Conservation (phyloP, 1,284 basidiomycete genomes). For the Hemileia vastatrix region DNA sequence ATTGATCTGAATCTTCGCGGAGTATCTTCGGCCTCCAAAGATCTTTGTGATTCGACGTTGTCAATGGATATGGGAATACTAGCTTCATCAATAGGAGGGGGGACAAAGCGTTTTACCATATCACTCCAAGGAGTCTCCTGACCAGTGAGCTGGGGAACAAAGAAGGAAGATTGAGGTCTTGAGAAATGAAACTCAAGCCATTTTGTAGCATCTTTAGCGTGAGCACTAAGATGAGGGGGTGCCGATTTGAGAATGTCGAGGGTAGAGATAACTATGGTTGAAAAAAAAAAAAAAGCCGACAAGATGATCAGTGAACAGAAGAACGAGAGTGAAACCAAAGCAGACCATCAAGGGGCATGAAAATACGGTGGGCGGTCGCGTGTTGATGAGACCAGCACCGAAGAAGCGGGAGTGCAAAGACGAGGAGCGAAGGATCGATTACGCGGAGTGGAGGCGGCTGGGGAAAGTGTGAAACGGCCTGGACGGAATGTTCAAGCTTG, state of each 20-base stretch:
- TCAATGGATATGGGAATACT: neutral
- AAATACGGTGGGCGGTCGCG: slow-evolving; percentile 4
- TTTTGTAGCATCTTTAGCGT: slow-evolving; percentile 11
- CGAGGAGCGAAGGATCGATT: slow-evolving; percentile 16
- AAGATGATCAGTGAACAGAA: neutral
- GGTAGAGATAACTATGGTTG: slow-evolving; percentile 9
- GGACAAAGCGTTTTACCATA: neutral
- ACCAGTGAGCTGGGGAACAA: slow-evolving; percentile 11
- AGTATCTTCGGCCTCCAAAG: neutral
- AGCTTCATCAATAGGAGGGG: slow-evolving; percentile 8
- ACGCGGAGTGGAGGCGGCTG: slow-evolving; percentile 2
- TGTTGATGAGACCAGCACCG: slow-evolving; percentile 5
- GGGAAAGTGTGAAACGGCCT: neutral
- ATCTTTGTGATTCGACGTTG: neutral
- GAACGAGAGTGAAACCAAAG: neutral
- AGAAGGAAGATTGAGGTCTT: neutral
- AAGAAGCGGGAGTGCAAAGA: slow-evolving; percentile 11
- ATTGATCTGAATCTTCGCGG: slow-evolving; percentile 11
- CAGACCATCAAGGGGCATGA: slow-evolving; percentile 16
- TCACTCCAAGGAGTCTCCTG: slow-evolving; percentile 6
- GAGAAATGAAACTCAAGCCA: slow-evolving; percentile 16
- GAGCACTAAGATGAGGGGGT: slow-evolving; percentile 6
- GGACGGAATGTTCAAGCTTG: neutral
- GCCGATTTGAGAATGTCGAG: slow-evolving; percentile 13
- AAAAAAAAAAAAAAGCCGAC: neutral